Conservation (phyloP, 768 basidiomycete species). For the Russula brevipes region DNA sequence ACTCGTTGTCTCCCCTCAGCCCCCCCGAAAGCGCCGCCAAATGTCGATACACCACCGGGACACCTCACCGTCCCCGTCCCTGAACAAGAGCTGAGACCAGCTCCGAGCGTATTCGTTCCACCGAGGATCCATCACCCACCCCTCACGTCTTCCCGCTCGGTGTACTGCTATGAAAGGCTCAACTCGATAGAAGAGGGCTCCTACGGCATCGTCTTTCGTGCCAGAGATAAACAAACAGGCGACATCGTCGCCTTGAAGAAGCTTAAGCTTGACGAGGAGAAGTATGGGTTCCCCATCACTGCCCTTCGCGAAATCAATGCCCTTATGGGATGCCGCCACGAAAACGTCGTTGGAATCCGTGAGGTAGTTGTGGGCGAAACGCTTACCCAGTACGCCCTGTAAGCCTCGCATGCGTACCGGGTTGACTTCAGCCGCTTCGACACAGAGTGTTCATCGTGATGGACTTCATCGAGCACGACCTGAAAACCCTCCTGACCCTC, state of each 20-base stretch:
- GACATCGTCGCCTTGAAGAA: conserved; percentile 98
- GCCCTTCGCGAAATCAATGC: conserved; percentile 92
- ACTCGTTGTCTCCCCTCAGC: conserved; percentile 35
- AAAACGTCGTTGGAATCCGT: conserved; percentile 94
- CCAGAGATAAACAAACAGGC: conserved; percentile 87
- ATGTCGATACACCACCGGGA: conserved; percentile 38
- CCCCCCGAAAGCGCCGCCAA: conserved; percentile 49
- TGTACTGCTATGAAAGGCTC: conserved; percentile 87
- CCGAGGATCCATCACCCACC: conserved; percentile 71
- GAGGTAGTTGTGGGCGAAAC: conserved; percentile 99
- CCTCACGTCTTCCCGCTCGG: conserved; percentile 83
- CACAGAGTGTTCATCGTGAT: conserved; percentile 95
- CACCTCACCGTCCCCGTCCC: conserved; percentile 23
- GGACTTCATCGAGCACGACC: conserved; percentile 99
- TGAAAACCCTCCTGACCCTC: conserved; percentile 88
- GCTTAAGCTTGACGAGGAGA: conserved; percentile 97
- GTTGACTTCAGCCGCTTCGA: conserved; percentile 7
- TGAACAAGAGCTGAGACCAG: conserved; percentile 23
- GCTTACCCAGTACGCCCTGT: conserved; percentile 82
- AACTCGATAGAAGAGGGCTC: conserved; percentile 99
- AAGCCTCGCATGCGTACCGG: not conserved
- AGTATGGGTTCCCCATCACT: conserved; percentile 97
- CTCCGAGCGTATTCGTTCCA: conserved; percentile 63
- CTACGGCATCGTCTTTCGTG: conserved; percentile 97
- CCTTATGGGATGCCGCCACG: conserved; percentile 91